These are phyloP conservation scores for Edaphochlamys debaryana DNA, from an alignment of 139 green algal species.

Conservation along the genomic window DNA sequence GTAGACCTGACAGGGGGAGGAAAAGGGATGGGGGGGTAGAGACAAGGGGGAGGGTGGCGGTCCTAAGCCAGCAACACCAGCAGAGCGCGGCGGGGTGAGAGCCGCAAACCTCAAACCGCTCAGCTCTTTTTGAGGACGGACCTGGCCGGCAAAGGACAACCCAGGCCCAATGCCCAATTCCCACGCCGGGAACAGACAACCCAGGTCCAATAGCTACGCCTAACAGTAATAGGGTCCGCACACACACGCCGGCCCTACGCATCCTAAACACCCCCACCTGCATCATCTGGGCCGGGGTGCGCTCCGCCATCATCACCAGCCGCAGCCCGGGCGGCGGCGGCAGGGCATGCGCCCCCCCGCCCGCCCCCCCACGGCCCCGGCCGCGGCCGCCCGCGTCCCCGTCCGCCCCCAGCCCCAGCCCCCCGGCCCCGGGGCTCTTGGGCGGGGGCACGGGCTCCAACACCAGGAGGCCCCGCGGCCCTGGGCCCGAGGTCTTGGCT, in stretches of 20 bases:
- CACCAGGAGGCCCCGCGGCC: constrained; percentile 36
- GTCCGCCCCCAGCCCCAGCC: not conserved
- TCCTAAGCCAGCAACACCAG: no score
- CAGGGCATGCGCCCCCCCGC: not conserved
- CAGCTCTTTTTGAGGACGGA: not conserved
- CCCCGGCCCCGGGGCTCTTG: not conserved
- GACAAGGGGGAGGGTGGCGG: no score
- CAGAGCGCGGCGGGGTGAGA: no score
- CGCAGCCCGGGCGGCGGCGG: constrained; percentile 9
- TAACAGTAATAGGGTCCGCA: no score
- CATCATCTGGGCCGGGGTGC: constrained; percentile 50
- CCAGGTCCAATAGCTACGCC: no score
- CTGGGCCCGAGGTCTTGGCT: not conserved
- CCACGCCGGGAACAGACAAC: no score
- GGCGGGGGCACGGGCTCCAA: constrained; percentile 39
- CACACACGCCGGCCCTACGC: no score
- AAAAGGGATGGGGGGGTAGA: not conserved
- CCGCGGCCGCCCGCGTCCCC: not conserved
- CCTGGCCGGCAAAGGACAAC: not conserved
- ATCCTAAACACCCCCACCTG: constrained; percentile 14
- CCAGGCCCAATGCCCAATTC: no score
- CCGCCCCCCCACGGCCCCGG: not conserved
- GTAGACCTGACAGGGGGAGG: not conserved
- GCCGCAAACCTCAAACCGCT: not conserved
- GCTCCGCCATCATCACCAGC: constrained; percentile 47